Evolutionary conservation across 2,329 filamentous ascomycete species (phyloP), one percentile per base, ranked within the genome.

Genomic region (Diplodia intermedia): DNA sequence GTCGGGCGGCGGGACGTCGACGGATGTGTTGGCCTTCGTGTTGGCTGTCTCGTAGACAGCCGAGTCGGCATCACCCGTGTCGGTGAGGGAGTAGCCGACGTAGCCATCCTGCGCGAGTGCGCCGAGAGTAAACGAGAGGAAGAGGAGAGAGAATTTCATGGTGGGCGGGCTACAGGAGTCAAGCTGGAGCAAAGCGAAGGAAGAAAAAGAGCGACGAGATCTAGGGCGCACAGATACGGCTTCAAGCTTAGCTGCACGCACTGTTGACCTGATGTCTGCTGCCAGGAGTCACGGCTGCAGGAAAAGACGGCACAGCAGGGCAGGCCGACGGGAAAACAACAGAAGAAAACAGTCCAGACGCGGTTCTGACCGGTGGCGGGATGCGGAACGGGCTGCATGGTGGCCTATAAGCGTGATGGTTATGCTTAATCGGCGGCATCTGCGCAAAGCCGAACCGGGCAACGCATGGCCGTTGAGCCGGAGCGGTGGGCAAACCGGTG

Each of bases 31-130:
- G 1, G 78, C 73, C 4, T 77, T 75, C 0, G 85, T 87, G 71
- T 81, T 80, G 53, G 79, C 82, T 0, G 86, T 88, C 71, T 86
- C 84, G 76, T 88, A 88, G 54, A 82, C 75, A 15, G 82, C 80
- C 2, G 85, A 82, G 31, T 83, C 79, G 7, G 82, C 81, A 72
- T 87, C 84, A 61, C 84, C 84, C 40, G 82, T 80, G 65, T 84
- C 78, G 38, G 82, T 77, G 69, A 88, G 83, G 57, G 82, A 79
- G 76, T 88, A 88, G 62, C 85, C 86, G 18, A 84, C 81, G 74
- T 89, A 89, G 69, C 86, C 85, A 71, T 63, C 77, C 76, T 31
- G 74, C 70, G 67, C 76, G 69, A 68, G 79, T 33, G 71, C 70
- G 26, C 70, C 67, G 69, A 71, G 54, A 68, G 70, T 15, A 71